phyloP scores from a whole-genome alignment of 75 land plant species.

The Ceratopteris richardii region DNA sequence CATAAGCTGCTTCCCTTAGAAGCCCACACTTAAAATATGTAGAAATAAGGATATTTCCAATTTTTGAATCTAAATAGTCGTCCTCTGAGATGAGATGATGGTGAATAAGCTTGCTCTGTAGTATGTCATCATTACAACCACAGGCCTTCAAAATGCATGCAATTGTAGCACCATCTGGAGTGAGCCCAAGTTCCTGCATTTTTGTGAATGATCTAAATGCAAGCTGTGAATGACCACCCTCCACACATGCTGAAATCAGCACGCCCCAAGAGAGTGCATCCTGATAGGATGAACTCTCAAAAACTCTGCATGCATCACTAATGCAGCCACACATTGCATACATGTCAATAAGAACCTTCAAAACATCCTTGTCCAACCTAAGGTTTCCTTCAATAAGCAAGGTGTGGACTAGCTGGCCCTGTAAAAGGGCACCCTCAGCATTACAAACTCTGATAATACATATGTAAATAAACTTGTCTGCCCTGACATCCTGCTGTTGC shows the following conservation, averaged over 20 bases:
- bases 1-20: conserved; percentile 18
- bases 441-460: not conserved
- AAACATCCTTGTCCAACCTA: not conserved
- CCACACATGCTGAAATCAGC: conserved; percentile 38
- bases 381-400: not conserved
- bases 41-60: conserved; percentile 38
- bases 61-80: conserved; percentile 22
- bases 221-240: conserved; percentile 36
- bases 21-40: conserved; percentile 51
- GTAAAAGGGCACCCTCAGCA: not conserved
- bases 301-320: conserved; percentile 14
- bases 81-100: conserved; percentile 22
- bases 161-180: conserved; percentile 28
- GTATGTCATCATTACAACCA: conserved; percentile 21
- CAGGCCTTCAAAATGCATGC: conserved; percentile 32
- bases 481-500: conserved; percentile 29
- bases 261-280: conserved; percentile 36
- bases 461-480: conserved; percentile 5
- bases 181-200: conserved; percentile 30
- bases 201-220: conserved; percentile 31
- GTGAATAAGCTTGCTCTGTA: conserved; percentile 38
- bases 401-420: not conserved
- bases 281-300: conserved; percentile 24
- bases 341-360: conserved; percentile 17
- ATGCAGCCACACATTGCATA: conserved; percentile 17